These are phyloP conservation scores for Acacia confusa DNA, from an alignment of 306 rosid genomes.

Conservation along the genomic window DNA sequence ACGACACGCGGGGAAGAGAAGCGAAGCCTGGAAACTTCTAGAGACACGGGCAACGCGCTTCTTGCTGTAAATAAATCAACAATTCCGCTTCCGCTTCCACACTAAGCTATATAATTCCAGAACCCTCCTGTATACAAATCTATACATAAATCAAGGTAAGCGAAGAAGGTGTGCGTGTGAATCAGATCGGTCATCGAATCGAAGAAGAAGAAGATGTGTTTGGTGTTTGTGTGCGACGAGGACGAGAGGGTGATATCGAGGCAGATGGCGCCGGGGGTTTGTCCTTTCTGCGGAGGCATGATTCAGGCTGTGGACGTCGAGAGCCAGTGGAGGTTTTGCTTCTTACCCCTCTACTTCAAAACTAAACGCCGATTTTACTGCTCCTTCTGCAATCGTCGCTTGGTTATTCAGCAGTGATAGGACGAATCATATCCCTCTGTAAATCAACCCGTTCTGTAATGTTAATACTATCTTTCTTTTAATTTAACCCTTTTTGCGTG, in stretches of 20 bases:
- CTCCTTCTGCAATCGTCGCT: constrained; percentile 45
- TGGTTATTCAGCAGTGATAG: constrained; percentile 40
- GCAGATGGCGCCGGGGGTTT: constrained; percentile 71
- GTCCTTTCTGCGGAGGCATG: constrained; percentile 82
- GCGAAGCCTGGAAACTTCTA: constrained; percentile 10
- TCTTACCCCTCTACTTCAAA: constrained; percentile 58
- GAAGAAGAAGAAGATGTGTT: constrained; percentile 44
- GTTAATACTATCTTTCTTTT: neutral
- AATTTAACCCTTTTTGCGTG: neutral
- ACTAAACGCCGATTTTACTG: constrained; percentile 70
- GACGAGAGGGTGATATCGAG: constrained; percentile 66
- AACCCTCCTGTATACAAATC: neutral
- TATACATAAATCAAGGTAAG: too few species aligned
- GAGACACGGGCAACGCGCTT: constrained; percentile 33
- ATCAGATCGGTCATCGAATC: too few species aligned
- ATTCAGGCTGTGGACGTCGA: constrained; percentile 71
- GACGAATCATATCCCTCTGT: too few species aligned
- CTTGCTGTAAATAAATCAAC: neutral
- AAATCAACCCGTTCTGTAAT: neutral
- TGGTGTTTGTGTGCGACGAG: constrained; percentile 83
- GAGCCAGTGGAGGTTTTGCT: constrained; percentile 72
- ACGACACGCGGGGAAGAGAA: neutral
- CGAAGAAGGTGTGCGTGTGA: neutral
- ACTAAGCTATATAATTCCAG: constrained; percentile 22
- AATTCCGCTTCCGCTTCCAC: neutral